Evolutionary conservation across 1,284 basidiomycete genomes (phyloP).

Genomic region (Ustilago bromivora): DNA sequence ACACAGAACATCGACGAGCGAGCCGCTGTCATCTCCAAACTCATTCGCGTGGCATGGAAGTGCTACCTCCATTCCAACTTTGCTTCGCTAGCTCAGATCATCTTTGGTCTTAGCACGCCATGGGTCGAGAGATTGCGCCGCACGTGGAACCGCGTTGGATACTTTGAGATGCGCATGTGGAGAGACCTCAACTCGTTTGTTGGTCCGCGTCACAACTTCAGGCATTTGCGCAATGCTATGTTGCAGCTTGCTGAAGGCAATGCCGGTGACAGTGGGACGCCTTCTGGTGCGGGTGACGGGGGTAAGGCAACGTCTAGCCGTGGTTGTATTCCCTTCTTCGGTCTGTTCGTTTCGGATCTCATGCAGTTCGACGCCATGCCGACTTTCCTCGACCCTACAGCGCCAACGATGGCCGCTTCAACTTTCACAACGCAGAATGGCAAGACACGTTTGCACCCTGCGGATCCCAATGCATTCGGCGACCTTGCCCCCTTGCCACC

Average conservation of each 20-base stretch:
- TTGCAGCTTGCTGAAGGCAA: slow-evolving; percentile 44
- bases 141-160: slow-evolving; percentile 78
- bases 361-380: slow-evolving; percentile 59
- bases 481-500: slow-evolving; percentile 54
- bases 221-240: slow-evolving; percentile 71
- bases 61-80: slow-evolving; percentile 84
- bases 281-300: slow-evolving; percentile 6
- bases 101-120: slow-evolving; percentile 80
- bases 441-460: slow-evolving; percentile 26
- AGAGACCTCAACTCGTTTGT: slow-evolving; percentile 81
- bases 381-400: slow-evolving; percentile 59
- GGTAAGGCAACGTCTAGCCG: slow-evolving; percentile 7
- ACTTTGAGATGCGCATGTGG: slow-evolving; percentile 82
- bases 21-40: slow-evolving; percentile 78
- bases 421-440: slow-evolving; percentile 17
- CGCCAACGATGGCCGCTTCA: slow-evolving; percentile 31
- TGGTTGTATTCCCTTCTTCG: slow-evolving; percentile 63
- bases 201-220: slow-evolving; percentile 79
- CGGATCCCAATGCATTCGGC: slow-evolving; percentile 45
- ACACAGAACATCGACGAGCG: slow-evolving; percentile 74
- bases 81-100: slow-evolving; percentile 82
- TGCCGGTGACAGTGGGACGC: slow-evolving; percentile 16
- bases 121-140: slow-evolving; percentile 80
- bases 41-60: slow-evolving; percentile 91
- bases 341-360: slow-evolving; percentile 65